Evolutionary conservation across 441 rosid species (phyloP).

Genomic region (Croton setiger): DNA sequence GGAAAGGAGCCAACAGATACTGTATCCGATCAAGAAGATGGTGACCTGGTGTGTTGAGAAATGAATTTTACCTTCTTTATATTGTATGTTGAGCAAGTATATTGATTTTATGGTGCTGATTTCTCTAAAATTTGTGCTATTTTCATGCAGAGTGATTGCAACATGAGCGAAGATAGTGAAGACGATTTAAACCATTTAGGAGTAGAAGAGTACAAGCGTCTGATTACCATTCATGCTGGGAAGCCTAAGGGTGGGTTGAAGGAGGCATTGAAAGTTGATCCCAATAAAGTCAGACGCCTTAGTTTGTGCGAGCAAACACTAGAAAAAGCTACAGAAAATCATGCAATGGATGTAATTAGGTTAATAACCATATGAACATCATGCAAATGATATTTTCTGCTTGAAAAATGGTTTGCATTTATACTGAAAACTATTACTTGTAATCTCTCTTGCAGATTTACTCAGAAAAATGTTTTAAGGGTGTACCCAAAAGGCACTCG

Average conservation of each 20-base stretch:
- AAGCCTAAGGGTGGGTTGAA: conserved; percentile 76
- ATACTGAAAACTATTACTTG: not conserved
- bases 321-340: conserved; percentile 57
- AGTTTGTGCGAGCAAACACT: conserved; percentile 79
- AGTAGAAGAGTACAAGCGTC: conserved; percentile 52
- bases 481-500: conserved; percentile 84
- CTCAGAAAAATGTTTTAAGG: conserved; percentile 80
- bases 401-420: not conserved
- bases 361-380: conserved; percentile 20
- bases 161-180: conserved; percentile 36
- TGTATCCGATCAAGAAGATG: conserved; percentile 39
- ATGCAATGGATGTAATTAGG: conserved; percentile 67
- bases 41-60: conserved; percentile 42
- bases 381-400: not conserved
- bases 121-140: conserved; percentile 8
- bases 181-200: conserved; percentile 40
- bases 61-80: not conserved
- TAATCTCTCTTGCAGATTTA: conserved; percentile 47
- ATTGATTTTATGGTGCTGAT: not conserved
- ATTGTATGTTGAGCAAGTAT: not conserved
- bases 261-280: conserved; percentile 57
- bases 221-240: conserved; percentile 88
- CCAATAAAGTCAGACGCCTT: conserved; percentile 73
- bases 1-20: conserved; percentile 49
- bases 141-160: conserved; percentile 40